Conservation (phyloP, 768 basidiomycete genomes). For the Tubosaeta sp. region DNA sequence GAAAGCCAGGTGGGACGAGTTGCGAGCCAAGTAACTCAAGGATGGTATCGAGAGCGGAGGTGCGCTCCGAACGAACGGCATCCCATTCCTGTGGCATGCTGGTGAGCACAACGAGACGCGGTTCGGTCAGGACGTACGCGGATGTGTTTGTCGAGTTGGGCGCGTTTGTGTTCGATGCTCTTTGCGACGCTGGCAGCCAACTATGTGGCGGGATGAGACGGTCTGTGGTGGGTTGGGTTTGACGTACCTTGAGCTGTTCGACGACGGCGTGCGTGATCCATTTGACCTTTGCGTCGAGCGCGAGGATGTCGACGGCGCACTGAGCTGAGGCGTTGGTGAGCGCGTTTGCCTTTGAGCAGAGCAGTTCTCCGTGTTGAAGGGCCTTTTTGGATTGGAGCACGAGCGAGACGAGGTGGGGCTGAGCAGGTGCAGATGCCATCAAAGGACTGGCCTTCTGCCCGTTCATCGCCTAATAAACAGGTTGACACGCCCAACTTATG, state of each 20-base stretch:
- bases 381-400: constrained; percentile 82
- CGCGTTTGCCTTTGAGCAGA: constrained; percentile 64
- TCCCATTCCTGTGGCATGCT: constrained; percentile 63
- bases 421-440: constrained; percentile 27
- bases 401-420: constrained; percentile 67
- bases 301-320: constrained; percentile 65
- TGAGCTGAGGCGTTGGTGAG: constrained; percentile 65
- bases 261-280: constrained; percentile 73
- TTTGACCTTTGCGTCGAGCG: constrained; percentile 72
- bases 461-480: too few species aligned
- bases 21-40: constrained; percentile 71
- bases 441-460: background rate
- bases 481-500: too few species aligned
- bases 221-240: background rate
- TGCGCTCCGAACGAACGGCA: constrained; percentile 50
- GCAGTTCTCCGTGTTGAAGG: constrained; percentile 69
- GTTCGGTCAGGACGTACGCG: constrained; percentile 40
- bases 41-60: constrained; percentile 59
- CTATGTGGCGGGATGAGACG: constrained; percentile 35
- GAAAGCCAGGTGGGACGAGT: constrained; percentile 73
- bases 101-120: background rate
- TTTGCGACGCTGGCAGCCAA: constrained; percentile 70
- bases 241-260: constrained; percentile 67
- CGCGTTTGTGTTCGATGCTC: constrained; percentile 68
- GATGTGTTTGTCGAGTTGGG: constrained; percentile 54